Percentiles rank a stretch among this genome's conserved stretches.
Evolutionary conservation across 768 basidiomycete genomes (phyloP).

Genomic region (Naganishia vishniacii): DNA sequence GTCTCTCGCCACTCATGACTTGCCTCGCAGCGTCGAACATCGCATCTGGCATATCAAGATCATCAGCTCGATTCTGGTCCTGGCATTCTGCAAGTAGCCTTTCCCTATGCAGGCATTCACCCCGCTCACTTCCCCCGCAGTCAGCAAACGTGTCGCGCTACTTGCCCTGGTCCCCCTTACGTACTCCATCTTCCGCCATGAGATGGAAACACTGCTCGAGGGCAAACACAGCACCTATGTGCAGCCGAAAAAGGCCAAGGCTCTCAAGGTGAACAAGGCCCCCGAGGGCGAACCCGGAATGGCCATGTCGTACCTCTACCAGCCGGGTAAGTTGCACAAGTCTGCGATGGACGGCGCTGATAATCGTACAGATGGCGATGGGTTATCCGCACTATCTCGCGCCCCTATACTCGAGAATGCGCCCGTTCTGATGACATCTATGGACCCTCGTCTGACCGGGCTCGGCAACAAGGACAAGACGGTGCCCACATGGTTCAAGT

Average conservation of each 20-base stretch:
- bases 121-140: background rate
- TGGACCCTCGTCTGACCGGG: constrained; percentile 14
- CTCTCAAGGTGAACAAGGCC: constrained; percentile 19
- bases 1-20: no score
- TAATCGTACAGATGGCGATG: background rate
- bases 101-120: background rate
- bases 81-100: constrained; percentile 26
- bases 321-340: constrained; percentile 18
- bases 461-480: constrained; percentile 17
- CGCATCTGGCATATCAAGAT: constrained; percentile 29
- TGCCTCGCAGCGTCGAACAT: constrained; percentile 24
- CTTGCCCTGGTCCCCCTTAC: constrained; percentile 25
- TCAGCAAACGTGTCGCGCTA: constrained; percentile 26
- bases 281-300: constrained; percentile 22
- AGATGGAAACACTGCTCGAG: constrained; percentile 23
- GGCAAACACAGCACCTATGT: constrained; percentile 20
- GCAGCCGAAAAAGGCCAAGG: constrained; percentile 5
- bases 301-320: constrained; percentile 27
- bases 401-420: constrained; percentile 23
- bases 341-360: background rate
- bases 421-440: constrained; percentile 24
- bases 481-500: constrained; percentile 28
- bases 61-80: constrained; percentile 23
- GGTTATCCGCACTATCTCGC: background rate
- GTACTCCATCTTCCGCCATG: constrained; percentile 26